These are phyloP conservation scores for Candida sp. DNA, from an alignment of 1,139 yeast species.

Conservation along the genomic window DNA sequence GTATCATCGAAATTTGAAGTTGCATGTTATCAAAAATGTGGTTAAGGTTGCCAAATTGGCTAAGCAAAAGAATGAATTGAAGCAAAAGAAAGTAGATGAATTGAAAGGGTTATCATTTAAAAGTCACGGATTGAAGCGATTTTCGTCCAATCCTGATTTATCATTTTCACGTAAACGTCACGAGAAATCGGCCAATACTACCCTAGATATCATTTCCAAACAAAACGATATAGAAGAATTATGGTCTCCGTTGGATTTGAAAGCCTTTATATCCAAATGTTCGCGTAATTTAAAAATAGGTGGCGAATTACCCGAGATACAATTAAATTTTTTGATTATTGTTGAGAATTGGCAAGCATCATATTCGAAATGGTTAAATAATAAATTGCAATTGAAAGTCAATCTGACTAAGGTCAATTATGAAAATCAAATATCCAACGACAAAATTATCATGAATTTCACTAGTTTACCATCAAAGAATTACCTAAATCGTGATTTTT, in stretches of 20 bases:
- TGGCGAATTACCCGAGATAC: slow-evolving; percentile 16
- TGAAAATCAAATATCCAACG: slow-evolving; percentile 18
- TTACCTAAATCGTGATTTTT: slow-evolving; percentile 30
- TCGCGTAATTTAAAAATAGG: slow-evolving; percentile 18
- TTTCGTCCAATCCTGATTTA: slow-evolving; percentile 13
- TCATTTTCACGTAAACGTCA: slow-evolving; percentile 1
- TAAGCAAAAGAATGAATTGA: slow-evolving; percentile 17
- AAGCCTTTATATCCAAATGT: slow-evolving; percentile 18
- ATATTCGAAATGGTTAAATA: slow-evolving; percentile 46
- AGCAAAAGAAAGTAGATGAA: slow-evolving; percentile 35
- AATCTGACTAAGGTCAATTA: slow-evolving; percentile 25
- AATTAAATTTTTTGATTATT: slow-evolving; percentile 32
- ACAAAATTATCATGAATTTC: slow-evolving; percentile 22
- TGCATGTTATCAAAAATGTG: slow-evolving; percentile 20
- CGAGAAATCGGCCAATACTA: neutral
- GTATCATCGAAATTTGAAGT: slow-evolving; percentile 21
- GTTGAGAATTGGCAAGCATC: slow-evolving; percentile 43
- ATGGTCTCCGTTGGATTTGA: slow-evolving; percentile 40
- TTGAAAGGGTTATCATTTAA: slow-evolving; percentile 37
- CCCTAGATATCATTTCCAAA: slow-evolving; percentile 15
- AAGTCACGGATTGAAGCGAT: slow-evolving; percentile 20
- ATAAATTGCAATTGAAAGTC: slow-evolving; percentile 31
- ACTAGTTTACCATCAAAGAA: slow-evolving; percentile 38
- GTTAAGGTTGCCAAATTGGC: slow-evolving; percentile 20
- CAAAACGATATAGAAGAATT: slow-evolving; percentile 32